A percentile compares a stretch with the other conserved stretches of the same genome.
These are phyloP conservation scores for Thuja plicata DNA, from an alignment of 83 land plant genomes.

Conservation along the genomic window DNA sequence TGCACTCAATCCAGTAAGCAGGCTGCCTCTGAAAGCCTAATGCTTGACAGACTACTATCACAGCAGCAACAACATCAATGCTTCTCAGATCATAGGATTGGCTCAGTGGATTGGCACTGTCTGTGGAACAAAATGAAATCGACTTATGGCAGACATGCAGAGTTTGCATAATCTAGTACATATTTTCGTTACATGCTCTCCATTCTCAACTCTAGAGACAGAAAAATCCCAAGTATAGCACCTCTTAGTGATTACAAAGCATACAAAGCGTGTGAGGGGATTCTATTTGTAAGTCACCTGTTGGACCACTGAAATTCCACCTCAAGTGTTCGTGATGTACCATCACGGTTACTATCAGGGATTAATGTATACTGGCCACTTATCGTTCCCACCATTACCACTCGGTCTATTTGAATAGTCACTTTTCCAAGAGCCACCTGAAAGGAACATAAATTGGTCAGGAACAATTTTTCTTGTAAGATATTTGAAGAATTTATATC, in stretches of 20 bases:
- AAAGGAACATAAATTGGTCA: background rate
- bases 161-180: background rate
- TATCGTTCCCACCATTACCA: constrained; percentile 68
- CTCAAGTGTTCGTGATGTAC: constrained; percentile 65
- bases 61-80: background rate
- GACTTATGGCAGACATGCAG: background rate
- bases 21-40: background rate
- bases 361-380: constrained; percentile 68
- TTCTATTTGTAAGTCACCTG: constrained; percentile 24
- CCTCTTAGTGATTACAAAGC: background rate
- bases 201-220: background rate
- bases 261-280: background rate
- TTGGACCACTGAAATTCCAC: constrained; percentile 87
- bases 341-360: constrained; percentile 63
- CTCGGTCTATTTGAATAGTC: constrained; percentile 83
- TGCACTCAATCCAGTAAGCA: background rate
- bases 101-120: background rate
- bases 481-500: background rate
- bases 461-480: background rate
- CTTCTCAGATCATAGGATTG: background rate
- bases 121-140: background rate
- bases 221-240: background rate
- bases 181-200: background rate
- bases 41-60: background rate
- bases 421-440: constrained; percentile 83